Conservation (phyloP, 1,284 basidiomycete species). For the Meira miltonrushii region DNA sequence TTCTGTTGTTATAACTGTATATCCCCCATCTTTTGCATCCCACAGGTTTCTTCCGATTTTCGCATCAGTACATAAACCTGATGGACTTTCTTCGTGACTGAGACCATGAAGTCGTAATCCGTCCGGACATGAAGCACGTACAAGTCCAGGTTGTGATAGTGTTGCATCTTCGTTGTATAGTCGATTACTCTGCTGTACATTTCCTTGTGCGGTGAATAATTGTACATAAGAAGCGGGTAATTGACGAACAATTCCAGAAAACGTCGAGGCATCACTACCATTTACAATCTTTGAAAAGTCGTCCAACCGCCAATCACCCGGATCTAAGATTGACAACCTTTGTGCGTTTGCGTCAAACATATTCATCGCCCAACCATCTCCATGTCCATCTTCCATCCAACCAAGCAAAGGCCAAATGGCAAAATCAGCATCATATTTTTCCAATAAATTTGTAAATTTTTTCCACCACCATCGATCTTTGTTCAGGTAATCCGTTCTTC, state of each 20-base stretch:
- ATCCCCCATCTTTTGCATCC: slow-evolving; percentile 8
- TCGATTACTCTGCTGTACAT: slow-evolving; percentile 12
- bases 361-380: slow-evolving; percentile 14
- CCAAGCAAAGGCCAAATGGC: slow-evolving; percentile 17
- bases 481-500: slow-evolving; percentile 5
- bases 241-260: neutral
- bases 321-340: slow-evolving; percentile 11
- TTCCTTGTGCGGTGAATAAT: slow-evolving; percentile 10
- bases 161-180: neutral
- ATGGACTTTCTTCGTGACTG: neutral
- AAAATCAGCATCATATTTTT: slow-evolving; percentile 15
- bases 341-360: slow-evolving; percentile 9
- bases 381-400: slow-evolving; percentile 14
- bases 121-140: slow-evolving; percentile 15
- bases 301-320: slow-evolving; percentile 14
- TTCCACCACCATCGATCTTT: slow-evolving; percentile 16
- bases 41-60: slow-evolving; percentile 11
- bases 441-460: slow-evolving; percentile 9
- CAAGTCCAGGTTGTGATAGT: slow-evolving; percentile 5
- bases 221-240: slow-evolving; percentile 3
- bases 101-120: slow-evolving; percentile 15
- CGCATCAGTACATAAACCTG: slow-evolving; percentile 17
- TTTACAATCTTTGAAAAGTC: neutral
- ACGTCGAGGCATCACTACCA: neutral
- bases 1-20: neutral